phyloP scores from a whole-genome alignment of 805 yeast genomes.

The Yarrowia sp. region DNA sequence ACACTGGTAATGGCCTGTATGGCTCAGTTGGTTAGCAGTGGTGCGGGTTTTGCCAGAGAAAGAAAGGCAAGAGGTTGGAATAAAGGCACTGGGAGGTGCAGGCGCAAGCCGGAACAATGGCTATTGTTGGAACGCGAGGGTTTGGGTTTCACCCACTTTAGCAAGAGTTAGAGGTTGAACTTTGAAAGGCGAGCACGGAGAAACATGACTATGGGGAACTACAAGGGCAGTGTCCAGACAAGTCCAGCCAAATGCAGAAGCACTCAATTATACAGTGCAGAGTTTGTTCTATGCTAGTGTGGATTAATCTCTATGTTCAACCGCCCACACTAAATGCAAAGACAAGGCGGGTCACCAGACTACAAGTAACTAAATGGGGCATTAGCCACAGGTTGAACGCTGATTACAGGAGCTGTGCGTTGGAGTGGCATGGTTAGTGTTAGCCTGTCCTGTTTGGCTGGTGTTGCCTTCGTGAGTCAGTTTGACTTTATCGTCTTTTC shows the following conservation, averaged over 20 bases:
- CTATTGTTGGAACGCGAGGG: conserved; percentile 23
- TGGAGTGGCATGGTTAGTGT: not conserved
- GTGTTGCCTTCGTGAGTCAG: not conserved
- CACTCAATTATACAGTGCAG: not conserved
- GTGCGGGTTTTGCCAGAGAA: conserved; percentile 9
- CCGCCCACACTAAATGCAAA: not conserved
- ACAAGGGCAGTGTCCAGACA: not conserved
- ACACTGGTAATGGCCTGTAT: conserved; percentile 6
- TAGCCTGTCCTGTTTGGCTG: not conserved
- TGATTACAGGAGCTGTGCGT: not conserved
- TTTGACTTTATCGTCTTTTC: not conserved
- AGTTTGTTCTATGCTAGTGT: not conserved
- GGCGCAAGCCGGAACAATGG: conserved; percentile 18
- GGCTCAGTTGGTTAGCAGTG: not conserved
- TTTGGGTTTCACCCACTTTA: conserved; percentile 1
- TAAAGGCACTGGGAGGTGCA: conserved; percentile 3
- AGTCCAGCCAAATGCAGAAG: not conserved
- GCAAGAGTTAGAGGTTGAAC: conserved; percentile 1
- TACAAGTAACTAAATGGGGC: not conserved
- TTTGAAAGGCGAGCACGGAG: not conserved
- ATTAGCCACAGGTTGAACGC: conserved; percentile 1
- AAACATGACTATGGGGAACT: not conserved
- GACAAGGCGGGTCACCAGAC: conserved; percentile 2
- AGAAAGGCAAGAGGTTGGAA: conserved; percentile 1
- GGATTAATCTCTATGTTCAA: not conserved